Evolutionary conservation across 306 rosid species (phyloP).

Genomic region (Notholithocarpus densiflorus): DNA sequence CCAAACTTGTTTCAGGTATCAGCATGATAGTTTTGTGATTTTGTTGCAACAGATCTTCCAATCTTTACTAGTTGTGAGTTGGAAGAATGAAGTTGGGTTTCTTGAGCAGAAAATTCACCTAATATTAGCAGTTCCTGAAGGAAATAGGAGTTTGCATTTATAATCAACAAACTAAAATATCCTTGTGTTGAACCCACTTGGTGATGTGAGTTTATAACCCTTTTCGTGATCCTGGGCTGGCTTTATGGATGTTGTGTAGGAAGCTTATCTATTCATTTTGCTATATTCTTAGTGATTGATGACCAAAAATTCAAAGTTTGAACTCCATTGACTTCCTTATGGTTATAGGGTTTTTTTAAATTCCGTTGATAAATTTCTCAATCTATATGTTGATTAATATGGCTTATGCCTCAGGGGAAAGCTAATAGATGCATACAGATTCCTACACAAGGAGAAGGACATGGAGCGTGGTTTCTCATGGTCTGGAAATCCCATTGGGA

Average conservation of each 20-base stretch:
- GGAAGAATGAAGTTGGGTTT: neutral
- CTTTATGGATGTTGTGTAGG: neutral
- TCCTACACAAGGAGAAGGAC: conserved; percentile 74
- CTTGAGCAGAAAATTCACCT: neutral
- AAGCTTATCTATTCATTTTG: conserved; percentile 5
- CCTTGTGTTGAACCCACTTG: conserved; percentile 9
- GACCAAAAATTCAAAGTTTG: neutral
- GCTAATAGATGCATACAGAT: conserved; percentile 88
- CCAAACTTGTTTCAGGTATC: neutral
- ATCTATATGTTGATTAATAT: conserved; percentile 20
- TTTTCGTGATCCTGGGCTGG: conserved; percentile 7
- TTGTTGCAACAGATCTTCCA: neutral
- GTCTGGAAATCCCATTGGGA: conserved; percentile 95
- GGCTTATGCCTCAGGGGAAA: conserved; percentile 66
- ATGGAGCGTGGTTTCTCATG: conserved; percentile 91
- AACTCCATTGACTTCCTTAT: conserved; percentile 7
- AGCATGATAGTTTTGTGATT: neutral
- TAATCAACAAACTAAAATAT: neutral
- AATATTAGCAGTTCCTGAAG: neutral
- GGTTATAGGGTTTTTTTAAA: neutral
- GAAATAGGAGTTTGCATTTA: neutral
- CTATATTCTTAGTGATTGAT: neutral
- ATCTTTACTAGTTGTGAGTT: neutral
- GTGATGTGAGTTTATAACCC: conserved; percentile 1
- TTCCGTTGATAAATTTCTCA: neutral